phyloP scores from a whole-genome alignment of 2,329 filamentous ascomycete species.

The Metarhizium robertsii region DNA sequence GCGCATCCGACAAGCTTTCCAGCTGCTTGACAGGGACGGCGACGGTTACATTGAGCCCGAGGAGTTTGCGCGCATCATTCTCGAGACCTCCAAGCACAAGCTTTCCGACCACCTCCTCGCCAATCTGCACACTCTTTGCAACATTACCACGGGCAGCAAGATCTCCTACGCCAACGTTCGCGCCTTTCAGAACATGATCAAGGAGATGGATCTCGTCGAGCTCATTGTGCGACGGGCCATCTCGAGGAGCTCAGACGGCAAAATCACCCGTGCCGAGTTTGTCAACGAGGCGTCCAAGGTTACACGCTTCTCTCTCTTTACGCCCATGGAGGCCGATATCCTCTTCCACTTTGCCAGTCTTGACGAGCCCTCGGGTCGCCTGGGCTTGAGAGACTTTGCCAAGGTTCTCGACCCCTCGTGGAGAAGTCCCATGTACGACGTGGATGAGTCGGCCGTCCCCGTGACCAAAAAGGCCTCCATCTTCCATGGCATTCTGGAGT shows the following conservation, averaged over 20 bases:
- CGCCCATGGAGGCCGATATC: constrained; percentile 97
- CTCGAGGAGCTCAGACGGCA: constrained; percentile 73
- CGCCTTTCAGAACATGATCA: constrained; percentile 96
- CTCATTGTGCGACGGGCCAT: constrained; percentile 84
- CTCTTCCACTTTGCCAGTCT: constrained; percentile 96
- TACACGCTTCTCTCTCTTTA: constrained; percentile 91
- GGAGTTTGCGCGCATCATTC: constrained; percentile 93
- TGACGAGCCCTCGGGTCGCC: constrained; percentile 77
- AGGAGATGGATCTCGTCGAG: constrained; percentile 96
- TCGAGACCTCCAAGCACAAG: constrained; percentile 89
- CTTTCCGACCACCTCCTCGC: constrained; percentile 91
- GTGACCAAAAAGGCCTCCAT: constrained; percentile 26
- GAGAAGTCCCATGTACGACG: constrained; percentile 53
- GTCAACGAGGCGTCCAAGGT: constrained; percentile 85
- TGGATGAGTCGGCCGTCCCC: constrained; percentile 33
- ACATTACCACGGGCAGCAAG: constrained; percentile 83
- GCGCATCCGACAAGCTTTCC: constrained; percentile 90
- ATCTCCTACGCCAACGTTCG: constrained; percentile 97
- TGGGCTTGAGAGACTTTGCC: constrained; percentile 76
- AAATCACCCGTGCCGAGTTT: constrained; percentile 91
- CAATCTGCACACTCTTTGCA: constrained; percentile 87
- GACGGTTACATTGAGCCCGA: constrained; percentile 94
- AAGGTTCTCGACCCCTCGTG: constrained; percentile 93
- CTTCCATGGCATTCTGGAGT: constrained; percentile 53
- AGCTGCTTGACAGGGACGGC: constrained; percentile 78